Evolutionary conservation across 345 rosid species (phyloP).

Genomic region (Syzygium jambos): DNA sequence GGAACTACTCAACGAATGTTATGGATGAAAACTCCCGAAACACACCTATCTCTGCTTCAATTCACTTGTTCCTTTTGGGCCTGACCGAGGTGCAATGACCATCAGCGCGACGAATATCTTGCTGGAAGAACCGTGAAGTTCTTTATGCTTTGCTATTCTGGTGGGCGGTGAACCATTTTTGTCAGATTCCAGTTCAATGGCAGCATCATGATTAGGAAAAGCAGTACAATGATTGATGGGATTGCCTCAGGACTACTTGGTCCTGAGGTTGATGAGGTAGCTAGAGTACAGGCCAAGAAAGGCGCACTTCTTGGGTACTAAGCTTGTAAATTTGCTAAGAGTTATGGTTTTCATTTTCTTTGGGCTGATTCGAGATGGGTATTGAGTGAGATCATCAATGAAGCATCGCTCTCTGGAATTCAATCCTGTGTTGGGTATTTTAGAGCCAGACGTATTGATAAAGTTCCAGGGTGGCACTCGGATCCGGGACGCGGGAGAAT

Average conservation of each 20-base stretch:
- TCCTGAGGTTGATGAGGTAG: neutral
- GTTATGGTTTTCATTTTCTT: neutral
- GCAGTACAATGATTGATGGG: neutral
- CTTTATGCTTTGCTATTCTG: neutral
- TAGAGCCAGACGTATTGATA: neutral
- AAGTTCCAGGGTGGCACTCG: neutral
- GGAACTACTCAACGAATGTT: neutral
- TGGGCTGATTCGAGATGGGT: neutral
- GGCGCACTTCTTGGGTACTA: neutral
- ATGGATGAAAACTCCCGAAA: neutral
- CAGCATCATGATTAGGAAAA: neutral
- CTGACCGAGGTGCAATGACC: neutral
- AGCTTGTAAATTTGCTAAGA: neutral
- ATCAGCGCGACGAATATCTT: neutral
- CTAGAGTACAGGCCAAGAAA: neutral
- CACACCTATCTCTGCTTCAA: no score
- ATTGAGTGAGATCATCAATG: neutral
- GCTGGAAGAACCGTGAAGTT: neutral
- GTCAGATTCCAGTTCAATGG: neutral
- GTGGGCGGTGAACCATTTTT: neutral
- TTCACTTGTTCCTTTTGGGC: neutral
- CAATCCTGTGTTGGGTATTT: neutral
- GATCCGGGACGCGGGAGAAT: neutral
- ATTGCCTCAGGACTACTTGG: neutral
- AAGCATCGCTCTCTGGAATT: neutral